Evolutionary conservation across 148 eudicot genomes (phyloP).

Genomic region (Limonium bicolor): DNA sequence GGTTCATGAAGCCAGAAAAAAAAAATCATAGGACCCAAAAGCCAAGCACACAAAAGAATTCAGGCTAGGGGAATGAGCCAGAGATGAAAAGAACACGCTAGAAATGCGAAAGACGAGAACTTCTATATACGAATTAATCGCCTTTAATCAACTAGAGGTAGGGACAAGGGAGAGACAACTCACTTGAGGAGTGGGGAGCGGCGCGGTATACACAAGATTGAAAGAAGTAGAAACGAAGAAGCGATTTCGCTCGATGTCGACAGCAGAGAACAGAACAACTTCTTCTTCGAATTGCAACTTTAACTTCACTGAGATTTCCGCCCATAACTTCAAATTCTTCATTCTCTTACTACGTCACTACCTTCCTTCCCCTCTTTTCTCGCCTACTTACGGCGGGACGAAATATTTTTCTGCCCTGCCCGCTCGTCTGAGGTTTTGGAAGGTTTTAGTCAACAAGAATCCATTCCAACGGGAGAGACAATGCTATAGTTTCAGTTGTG

Average conservation of each 20-base stretch:
- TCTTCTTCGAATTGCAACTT: conserved; percentile 41
- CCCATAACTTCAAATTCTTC: conserved; percentile 65
- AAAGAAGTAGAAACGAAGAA: conserved; percentile 73
- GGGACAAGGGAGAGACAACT: neutral
- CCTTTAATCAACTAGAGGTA: neutral
- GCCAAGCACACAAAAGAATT: too few species aligned
- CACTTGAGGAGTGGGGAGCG: conserved; percentile 44
- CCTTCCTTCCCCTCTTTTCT: too few species aligned
- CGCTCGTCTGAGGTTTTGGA: too few species aligned
- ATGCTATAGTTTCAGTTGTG: too few species aligned
- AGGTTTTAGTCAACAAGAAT: too few species aligned
- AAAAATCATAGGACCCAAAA: too few species aligned
- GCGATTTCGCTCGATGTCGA: conserved; percentile 81
- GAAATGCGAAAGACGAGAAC: neutral
- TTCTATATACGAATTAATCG: neutral
- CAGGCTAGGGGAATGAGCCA: too few species aligned
- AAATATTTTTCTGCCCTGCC: too few species aligned
- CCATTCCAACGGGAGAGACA: too few species aligned
- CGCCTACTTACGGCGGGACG: too few species aligned
- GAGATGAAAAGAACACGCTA: neutral
- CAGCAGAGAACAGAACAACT: conserved; percentile 39
- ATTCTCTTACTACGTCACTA: conserved; percentile 25
- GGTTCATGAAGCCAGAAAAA: too few species aligned
- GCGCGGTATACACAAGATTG: conserved; percentile 42
- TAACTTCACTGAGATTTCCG: conserved; percentile 40